phyloP scores from a whole-genome alignment of 1,284 basidiomycete species.

The Anthracocystis walkeri region DNA sequence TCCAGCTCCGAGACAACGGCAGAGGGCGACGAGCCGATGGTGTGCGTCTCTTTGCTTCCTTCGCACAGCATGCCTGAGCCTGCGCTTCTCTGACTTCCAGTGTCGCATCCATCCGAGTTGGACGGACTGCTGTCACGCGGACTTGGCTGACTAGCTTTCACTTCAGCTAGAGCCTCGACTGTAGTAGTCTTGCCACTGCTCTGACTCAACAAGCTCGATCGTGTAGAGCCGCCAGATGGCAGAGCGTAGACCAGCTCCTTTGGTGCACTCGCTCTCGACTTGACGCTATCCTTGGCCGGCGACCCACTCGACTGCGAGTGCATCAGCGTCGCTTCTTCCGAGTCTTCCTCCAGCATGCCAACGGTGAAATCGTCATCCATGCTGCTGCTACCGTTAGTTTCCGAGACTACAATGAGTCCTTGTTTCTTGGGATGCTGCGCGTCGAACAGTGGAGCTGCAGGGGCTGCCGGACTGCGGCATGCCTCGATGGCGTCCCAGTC shows the following conservation, averaged over 20 bases:
- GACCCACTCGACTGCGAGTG: conserved; percentile 13
- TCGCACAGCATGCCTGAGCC: conserved; percentile 37
- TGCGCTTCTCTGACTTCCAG: conserved; percentile 25
- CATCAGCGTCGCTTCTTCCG: conserved; percentile 14
- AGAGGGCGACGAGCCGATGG: conserved; percentile 5
- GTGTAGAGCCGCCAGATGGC: conserved; percentile 31
- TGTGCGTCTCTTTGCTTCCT: conserved; percentile 40
- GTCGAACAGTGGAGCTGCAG: conserved; percentile 15
- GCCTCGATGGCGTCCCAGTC: conserved; percentile 45
- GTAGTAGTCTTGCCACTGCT: conserved; percentile 24
- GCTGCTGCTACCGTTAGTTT: conserved; percentile 12
- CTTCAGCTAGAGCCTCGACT: conserved; percentile 13
- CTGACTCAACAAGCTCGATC: conserved; percentile 41
- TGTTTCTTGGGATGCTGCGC: not conserved
- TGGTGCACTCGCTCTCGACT: not conserved
- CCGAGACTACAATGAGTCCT: not conserved
- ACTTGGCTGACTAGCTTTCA: not conserved
- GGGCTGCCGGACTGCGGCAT: conserved; percentile 24
- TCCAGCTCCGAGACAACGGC: conserved; percentile 3
- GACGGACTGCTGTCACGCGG: conserved; percentile 27
- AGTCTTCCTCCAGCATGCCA: conserved; percentile 38
- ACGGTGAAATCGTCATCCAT: conserved; percentile 47
- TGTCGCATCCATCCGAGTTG: conserved; percentile 23
- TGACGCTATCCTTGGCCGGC: not conserved
- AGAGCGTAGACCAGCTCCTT: conserved; percentile 39